Conservation (phyloP, 1,284 basidiomycete species). For the Heterobasidion occidentale region DNA sequence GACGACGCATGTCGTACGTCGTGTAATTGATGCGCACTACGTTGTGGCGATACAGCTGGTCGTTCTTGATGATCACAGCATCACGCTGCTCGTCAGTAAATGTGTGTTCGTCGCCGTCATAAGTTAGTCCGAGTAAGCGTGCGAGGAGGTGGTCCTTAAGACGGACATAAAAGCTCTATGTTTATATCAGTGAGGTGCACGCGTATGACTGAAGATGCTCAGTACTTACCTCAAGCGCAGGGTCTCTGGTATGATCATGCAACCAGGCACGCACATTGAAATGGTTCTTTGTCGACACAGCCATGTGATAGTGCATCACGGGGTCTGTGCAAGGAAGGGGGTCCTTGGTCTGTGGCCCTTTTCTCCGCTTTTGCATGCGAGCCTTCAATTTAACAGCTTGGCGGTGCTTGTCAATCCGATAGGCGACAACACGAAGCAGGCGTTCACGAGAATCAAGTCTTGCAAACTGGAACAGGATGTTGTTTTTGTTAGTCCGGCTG, state of each 20-base stretch:
- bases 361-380: not conserved
- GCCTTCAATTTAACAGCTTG: not conserved
- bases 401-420: not conserved
- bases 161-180: constrained; percentile 5
- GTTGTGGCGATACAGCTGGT: not conserved
- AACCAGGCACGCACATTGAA: constrained; percentile 10
- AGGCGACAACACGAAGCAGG: not conserved
- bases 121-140: not conserved
- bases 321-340: constrained; percentile 1
- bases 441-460: constrained; percentile 6
- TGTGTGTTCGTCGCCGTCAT: not conserved
- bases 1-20: constrained; percentile 3
- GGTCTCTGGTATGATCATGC: constrained; percentile 7
- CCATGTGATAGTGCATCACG: constrained; percentile 9
- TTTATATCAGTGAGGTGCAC: not conserved
- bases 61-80: not conserved
- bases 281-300: constrained; percentile 1
- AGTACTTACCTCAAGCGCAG: constrained; percentile 11
- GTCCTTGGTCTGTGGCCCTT: not conserved
- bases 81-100: not conserved
- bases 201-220: not conserved
- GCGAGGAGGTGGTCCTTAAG: constrained; percentile 9
- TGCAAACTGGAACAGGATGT: not conserved
- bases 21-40: constrained; percentile 2
- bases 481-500: not conserved